phyloP scores from a whole-genome alignment of 2,329 filamentous ascomycete genomes.

The Verticillium klebahnii region DNA sequence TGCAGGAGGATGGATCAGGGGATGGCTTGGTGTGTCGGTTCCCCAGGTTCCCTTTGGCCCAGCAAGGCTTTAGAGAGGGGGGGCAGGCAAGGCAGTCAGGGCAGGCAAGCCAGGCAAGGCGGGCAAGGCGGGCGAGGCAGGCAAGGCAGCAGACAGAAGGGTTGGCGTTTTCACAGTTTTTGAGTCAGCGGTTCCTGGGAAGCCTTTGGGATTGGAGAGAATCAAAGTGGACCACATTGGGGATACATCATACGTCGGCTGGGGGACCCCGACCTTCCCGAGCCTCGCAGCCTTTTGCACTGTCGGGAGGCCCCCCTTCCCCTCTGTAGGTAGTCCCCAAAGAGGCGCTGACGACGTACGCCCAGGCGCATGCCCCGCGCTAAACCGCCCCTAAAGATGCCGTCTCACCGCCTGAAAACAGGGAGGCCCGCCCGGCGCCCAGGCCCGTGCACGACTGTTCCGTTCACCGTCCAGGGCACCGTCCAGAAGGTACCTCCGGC shows the following conservation, averaged over 20 bases:
- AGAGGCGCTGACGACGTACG: not conserved
- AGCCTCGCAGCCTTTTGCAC: not conserved
- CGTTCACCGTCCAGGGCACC: not conserved
- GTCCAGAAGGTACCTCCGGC: not conserved
- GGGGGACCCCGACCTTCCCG: not conserved
- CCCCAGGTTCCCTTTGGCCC: not conserved
- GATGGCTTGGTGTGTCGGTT: not conserved
- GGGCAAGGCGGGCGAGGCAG: not conserved
- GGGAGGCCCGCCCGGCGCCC: not conserved
- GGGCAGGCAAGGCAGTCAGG: not conserved
- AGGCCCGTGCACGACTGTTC: not conserved
- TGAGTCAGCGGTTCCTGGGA: not conserved
- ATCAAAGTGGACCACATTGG: not conserved
- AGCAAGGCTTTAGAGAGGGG: not conserved
- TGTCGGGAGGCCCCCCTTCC: not conserved
- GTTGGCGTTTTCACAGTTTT: not conserved
- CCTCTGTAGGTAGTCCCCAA: not conserved
- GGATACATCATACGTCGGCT: not conserved
- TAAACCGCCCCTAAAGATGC: not conserved
- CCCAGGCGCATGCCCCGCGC: not conserved
- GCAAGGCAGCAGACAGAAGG: not conserved
- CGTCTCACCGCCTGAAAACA: not conserved
- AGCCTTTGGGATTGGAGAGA: not conserved
- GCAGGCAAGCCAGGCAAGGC: not conserved
- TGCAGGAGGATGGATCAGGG: not conserved